Evolutionary conservation across 2,329 filamentous ascomycete genomes (phyloP).

Genomic region (Colletotrichum noveboracense): DNA sequence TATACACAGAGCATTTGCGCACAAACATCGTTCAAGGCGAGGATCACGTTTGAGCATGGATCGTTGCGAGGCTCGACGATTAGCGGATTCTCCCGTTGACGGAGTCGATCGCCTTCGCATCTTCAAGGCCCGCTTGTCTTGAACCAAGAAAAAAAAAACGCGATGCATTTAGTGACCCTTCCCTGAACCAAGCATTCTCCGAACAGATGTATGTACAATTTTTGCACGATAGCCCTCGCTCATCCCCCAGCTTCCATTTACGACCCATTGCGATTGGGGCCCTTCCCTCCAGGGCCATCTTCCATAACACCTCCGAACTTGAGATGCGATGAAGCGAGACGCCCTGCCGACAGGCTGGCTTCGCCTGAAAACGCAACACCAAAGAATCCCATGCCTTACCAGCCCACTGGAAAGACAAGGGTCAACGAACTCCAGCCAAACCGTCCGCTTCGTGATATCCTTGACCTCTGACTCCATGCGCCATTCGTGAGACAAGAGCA

Average conservation of each 20-base stretch:
- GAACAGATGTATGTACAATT: conserved; percentile 48
- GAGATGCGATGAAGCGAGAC: background rate
- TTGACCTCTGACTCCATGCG: conserved; percentile 46
- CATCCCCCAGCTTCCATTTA: background rate
- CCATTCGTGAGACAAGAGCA: conserved; percentile 39
- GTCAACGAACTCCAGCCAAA: conserved; percentile 40
- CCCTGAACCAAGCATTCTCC: conserved; percentile 35
- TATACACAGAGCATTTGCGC: background rate
- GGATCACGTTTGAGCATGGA: background rate
- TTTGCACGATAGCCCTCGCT: conserved; percentile 29
- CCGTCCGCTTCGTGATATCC: conserved; percentile 35
- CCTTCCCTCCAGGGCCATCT: background rate
- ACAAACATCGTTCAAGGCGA: background rate
- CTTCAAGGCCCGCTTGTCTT: background rate
- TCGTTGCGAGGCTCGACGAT: background rate
- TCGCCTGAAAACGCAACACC: background rate
- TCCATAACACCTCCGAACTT: background rate
- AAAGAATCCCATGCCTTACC: background rate
- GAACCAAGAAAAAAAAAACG: conserved; percentile 9
- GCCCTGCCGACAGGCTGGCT: background rate
- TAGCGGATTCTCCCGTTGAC: background rate
- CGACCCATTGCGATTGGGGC: background rate
- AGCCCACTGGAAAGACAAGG: conserved; percentile 19
- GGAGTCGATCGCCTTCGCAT: background rate
- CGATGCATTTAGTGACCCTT: conserved; percentile 32